Evolutionary conservation across 331 rosid genomes (phyloP).

Genomic region (Quercus lobata): DNA sequence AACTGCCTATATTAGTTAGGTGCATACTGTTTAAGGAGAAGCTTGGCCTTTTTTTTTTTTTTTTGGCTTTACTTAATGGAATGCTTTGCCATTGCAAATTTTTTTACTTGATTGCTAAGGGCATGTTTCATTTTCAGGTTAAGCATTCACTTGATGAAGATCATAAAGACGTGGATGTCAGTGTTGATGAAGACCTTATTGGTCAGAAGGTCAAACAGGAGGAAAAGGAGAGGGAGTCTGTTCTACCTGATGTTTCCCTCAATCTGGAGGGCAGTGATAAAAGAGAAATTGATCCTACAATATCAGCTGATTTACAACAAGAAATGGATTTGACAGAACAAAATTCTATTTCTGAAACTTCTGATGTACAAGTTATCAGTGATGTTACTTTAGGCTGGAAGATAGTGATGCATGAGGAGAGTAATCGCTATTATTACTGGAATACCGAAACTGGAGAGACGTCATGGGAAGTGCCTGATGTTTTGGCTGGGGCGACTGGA

Average conservation of each 20-base stretch:
- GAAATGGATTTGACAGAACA: slow-evolving; percentile 42
- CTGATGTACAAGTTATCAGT: slow-evolving; percentile 35
- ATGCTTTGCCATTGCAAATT: background rate
- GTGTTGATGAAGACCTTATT: slow-evolving; percentile 27
- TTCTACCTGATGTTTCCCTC: slow-evolving; percentile 29
- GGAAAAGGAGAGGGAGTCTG: slow-evolving; percentile 22
- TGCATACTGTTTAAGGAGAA: background rate
- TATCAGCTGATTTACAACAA: slow-evolving; percentile 22
- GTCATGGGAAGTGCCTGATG: slow-evolving; percentile 91
- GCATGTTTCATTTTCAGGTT: slow-evolving; percentile 38
- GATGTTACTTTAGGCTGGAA: slow-evolving; percentile 80
- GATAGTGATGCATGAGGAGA: slow-evolving; percentile 94
- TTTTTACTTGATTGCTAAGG: slow-evolving; percentile 2
- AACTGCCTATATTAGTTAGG: background rate
- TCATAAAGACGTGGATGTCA: slow-evolving; percentile 26
- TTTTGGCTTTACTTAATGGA: background rate
- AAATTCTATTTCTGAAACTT: slow-evolving; percentile 30
- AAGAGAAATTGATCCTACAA: slow-evolving; percentile 33
- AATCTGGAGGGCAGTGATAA: slow-evolving; percentile 31
- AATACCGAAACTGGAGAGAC: slow-evolving; percentile 92
- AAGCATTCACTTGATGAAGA: slow-evolving; percentile 34
- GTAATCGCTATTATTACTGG: slow-evolving; percentile 85
- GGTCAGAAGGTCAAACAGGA: slow-evolving; percentile 42
- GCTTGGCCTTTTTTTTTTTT: background rate
- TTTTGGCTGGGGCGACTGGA: slow-evolving; percentile 52